These are phyloP conservation scores for Fusarium abutilonis DNA, from an alignment of 2,329 filamentous ascomycete species.

Conservation along the genomic window DNA sequence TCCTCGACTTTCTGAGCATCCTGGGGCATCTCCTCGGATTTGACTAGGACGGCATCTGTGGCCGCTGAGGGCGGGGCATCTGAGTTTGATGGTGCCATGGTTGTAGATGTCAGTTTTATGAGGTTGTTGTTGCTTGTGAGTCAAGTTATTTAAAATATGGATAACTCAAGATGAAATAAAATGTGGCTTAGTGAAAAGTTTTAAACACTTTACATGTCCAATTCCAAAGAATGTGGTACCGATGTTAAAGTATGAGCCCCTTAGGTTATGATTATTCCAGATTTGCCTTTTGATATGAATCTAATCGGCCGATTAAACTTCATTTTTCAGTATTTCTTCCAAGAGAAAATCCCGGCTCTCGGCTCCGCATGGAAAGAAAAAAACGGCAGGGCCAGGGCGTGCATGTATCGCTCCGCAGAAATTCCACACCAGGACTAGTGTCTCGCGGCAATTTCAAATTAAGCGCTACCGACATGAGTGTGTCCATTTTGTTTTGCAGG, in stretches of 20 bases:
- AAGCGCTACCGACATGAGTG: conserved; percentile 32
- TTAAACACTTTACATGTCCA: background rate
- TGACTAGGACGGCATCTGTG: conserved; percentile 84
- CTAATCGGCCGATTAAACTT: conserved; percentile 2
- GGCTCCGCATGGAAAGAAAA: conserved; percentile 34
- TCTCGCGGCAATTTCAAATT: conserved; percentile 33
- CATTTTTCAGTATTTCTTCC: conserved; percentile 32
- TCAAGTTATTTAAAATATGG: conserved; percentile 12
- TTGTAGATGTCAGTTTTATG: background rate
- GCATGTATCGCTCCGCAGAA: conserved; percentile 26
- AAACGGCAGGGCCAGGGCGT: conserved; percentile 33
- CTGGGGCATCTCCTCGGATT: conserved; percentile 82
- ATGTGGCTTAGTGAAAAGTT: background rate
- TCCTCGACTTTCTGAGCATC: conserved; percentile 85
- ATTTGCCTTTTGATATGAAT: background rate
- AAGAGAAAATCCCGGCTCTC: conserved; percentile 29
- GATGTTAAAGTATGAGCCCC: background rate
- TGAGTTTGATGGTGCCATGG: conserved; percentile 47
- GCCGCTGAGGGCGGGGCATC: conserved; percentile 67
- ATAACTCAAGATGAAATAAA: conserved; percentile 2
- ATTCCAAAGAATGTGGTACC: background rate
- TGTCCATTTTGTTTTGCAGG: conserved; percentile 41
- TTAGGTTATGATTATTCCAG: background rate
- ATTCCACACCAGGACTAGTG: conserved; percentile 34
- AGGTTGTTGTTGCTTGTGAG: background rate